phyloP scores from a whole-genome alignment of 441 rosid species.

The Rhodomyrtus psidioides region DNA sequence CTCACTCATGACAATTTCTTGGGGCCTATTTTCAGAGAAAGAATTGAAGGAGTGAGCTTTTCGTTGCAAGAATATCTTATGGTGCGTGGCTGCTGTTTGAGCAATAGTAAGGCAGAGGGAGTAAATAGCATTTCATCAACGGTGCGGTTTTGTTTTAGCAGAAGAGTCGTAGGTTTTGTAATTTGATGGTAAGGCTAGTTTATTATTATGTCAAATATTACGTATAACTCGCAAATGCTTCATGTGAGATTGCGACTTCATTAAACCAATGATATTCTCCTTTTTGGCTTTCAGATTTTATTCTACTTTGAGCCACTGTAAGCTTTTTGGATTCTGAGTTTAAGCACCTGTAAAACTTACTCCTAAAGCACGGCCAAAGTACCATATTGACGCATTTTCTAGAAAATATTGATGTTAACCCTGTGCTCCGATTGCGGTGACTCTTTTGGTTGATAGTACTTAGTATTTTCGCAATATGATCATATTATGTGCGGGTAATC shows the following conservation, averaged over 20 bases:
- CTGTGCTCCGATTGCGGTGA: background rate
- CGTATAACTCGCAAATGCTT: background rate
- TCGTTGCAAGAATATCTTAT: background rate
- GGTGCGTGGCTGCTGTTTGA: background rate
- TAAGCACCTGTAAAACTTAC: background rate
- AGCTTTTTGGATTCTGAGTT: background rate
- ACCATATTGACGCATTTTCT: background rate
- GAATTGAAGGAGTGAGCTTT: slow-evolving; percentile 4
- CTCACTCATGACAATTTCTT: background rate
- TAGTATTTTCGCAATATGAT: background rate
- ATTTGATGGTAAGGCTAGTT: background rate
- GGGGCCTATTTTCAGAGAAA: slow-evolving; percentile 24
- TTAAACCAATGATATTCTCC: background rate
- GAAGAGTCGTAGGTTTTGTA: background rate
- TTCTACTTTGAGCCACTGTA: background rate
- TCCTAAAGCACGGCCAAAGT: background rate
- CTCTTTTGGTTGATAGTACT: background rate
- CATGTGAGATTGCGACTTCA: background rate
- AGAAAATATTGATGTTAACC: background rate
- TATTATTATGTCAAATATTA: background rate
- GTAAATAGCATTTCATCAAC: background rate
- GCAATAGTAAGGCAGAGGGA: background rate
- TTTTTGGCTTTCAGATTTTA: background rate
- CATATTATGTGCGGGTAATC: background rate
- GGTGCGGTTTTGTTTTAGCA: background rate